These are phyloP conservation scores for Cutaneotrichosporon sp. DNA, from an alignment of 1,284 basidiomycete genomes.

Conservation along the genomic window DNA sequence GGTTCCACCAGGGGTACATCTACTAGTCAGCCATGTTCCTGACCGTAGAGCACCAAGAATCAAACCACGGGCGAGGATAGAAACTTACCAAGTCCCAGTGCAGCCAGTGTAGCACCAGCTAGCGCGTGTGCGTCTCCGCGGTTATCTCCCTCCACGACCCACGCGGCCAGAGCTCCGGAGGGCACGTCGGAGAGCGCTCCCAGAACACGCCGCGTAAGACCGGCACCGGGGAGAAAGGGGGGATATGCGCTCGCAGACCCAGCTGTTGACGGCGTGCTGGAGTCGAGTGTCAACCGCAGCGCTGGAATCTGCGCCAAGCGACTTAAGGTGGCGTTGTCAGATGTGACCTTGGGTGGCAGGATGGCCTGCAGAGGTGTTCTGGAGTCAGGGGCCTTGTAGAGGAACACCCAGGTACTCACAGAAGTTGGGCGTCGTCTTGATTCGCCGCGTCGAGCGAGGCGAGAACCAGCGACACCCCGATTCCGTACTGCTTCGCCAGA, in stretches of 20 bases:
- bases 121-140: constrained; percentile 61
- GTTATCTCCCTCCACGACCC: constrained; percentile 72
- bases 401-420: constrained; percentile 52
- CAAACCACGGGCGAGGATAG: too few species aligned
- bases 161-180: constrained; percentile 50
- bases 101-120: constrained; percentile 49
- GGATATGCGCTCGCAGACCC: constrained; percentile 40
- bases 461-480: constrained; percentile 58
- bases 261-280: constrained; percentile 18
- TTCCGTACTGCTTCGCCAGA: constrained; percentile 55
- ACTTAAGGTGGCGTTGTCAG: constrained; percentile 49
- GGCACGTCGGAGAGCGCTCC: constrained; percentile 46
- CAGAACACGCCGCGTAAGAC: constrained; percentile 63
- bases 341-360: constrained; percentile 46
- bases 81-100: neutral
- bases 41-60: too few species aligned
- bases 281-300: constrained; percentile 22
- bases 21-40: constrained; percentile 8
- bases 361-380: constrained; percentile 44
- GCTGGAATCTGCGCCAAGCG: constrained; percentile 54
- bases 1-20: constrained; percentile 32
- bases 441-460: constrained; percentile 69
- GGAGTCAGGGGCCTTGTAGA: neutral
- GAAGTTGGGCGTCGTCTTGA: constrained; percentile 68
- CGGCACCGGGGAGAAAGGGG: constrained; percentile 61